Base-by-base conservation (phyloP, 306 rosid genomes). In the Sindora glabra region DNA sequence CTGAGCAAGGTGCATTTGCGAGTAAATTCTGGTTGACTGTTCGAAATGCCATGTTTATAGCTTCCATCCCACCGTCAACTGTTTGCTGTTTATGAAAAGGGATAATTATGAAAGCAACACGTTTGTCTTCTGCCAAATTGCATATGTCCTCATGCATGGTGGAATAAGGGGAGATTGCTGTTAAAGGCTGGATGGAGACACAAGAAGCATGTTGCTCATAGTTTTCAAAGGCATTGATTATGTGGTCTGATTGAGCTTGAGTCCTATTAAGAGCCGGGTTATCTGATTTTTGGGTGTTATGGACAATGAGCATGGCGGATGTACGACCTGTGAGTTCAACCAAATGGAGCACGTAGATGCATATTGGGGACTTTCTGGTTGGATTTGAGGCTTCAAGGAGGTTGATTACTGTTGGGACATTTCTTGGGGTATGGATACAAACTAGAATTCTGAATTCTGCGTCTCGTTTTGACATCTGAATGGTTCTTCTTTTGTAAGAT, bases 21-120 rank as follows among this genome's bases (percentile, higher is more conserved):
- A 92, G 77, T 5, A 92, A 79, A 37, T 86, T 89, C 55, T 86
- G 90, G 82, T 92, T 92, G 8, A 92, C 75, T 1, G 74, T 58
- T 56, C 90, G 64, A 50, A 62, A 80, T 0, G 94, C 85, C 33
- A 82, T 80, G 73, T 92, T 92, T 27, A 79, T 82, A 3, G 90
- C 74, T 64, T 92, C 99, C 96, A 92, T 92, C n/a, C 83, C 95
- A 0, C 99, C 96, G 36, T 92, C 99, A 1, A 92, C 99, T 0
- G 99, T 89, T 46, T 81, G 95, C 53, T 89, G 99, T 47, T 92
- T 92, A 38, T 92, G 99, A 59, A 92, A 92, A 39, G 96, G 99
- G 24, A 92, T 52, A 51, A 92, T 78, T 16, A 92, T 50, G 59
- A 89, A 65, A 18, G 95, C 80, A 1, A 82, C 90, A 0, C 89